These are phyloP conservation scores for Kwoniella sp. DNA, from an alignment of 768 basidiomycete species.

Conservation along the genomic window DNA sequence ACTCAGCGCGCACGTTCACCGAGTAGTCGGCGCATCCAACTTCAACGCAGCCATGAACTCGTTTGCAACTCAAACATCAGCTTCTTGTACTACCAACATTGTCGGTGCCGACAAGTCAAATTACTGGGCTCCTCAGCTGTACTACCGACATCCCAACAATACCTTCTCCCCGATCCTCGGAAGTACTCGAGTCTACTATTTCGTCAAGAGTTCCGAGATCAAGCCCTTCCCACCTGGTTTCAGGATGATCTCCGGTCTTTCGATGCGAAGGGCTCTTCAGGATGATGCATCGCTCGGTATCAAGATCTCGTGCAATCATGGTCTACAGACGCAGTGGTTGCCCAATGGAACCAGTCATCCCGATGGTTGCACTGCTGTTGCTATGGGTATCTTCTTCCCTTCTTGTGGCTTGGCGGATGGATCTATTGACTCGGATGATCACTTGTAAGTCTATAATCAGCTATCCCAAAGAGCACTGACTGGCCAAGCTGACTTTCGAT, in stretches of 20 bases:
- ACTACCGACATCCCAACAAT: constrained; percentile 49
- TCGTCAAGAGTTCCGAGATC: constrained; percentile 36
- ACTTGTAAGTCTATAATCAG: constrained; percentile 35
- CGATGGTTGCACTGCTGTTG: constrained; percentile 31
- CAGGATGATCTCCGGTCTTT: constrained; percentile 41
- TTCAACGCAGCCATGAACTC: constrained; percentile 31
- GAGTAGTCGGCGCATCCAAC: constrained; percentile 48
- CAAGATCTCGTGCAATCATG: constrained; percentile 44
- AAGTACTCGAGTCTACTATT: constrained; percentile 52
- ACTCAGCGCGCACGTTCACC: constrained; percentile 49
- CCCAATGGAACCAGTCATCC: constrained; percentile 37
- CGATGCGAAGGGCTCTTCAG: constrained; percentile 23
- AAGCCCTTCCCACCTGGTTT: constrained; percentile 46
- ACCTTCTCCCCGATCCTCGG: constrained; percentile 46
- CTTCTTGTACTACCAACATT: constrained; percentile 43
- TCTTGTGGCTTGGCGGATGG: constrained; percentile 40
- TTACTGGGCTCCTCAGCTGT: constrained; percentile 47
- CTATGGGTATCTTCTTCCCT: constrained; percentile 45
- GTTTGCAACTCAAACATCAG: constrained; percentile 25
- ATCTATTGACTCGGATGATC: constrained; percentile 30
- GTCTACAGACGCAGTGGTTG: constrained; percentile 30
- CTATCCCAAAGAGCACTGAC: too few relatives aligned
- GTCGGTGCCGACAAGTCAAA: constrained; percentile 41
- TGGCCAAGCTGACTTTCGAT: constrained; percentile 1
- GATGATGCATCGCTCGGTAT: constrained; percentile 28